A percentile compares a stretch with the other conserved stretches of the same genome.
Evolutionary conservation across 1,284 basidiomycete species (phyloP).

Genomic region (Paramarasmius palmivorus): DNA sequence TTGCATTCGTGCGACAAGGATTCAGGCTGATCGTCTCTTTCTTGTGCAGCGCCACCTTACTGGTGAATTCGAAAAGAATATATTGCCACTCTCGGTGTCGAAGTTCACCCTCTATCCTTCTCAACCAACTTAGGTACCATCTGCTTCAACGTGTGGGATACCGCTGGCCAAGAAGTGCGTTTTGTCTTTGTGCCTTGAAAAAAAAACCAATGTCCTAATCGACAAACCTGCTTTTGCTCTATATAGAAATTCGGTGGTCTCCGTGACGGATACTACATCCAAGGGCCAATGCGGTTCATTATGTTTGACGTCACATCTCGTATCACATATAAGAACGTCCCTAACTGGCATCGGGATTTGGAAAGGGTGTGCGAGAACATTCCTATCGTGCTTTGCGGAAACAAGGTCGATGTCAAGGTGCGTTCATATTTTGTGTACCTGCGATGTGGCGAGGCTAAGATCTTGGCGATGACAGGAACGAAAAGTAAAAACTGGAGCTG

Average conservation of each 20-base stretch:
- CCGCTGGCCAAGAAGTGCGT: conserved; percentile 87
- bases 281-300: conserved; percentile 99
- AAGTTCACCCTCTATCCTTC: conserved; percentile 97
- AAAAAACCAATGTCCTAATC: too few species aligned
- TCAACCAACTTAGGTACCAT: conserved; percentile 98
- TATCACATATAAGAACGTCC: conserved; percentile 99
- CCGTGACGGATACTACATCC: conserved; percentile 97
- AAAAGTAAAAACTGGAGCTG: conserved; percentile 98
- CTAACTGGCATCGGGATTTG: conserved; percentile 99
- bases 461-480: conserved; percentile 71
- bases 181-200: neutral
- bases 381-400: conserved; percentile 98
- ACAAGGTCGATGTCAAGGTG: conserved; percentile 99
- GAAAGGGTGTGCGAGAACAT: conserved; percentile 99
- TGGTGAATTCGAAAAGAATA: conserved; percentile 99
- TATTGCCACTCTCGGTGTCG: conserved; percentile 99
- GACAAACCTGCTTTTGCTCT: too few species aligned
- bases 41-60: conserved; percentile 89
- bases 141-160: conserved; percentile 99
- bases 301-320: conserved; percentile 99
- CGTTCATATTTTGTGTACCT: conserved; percentile 23
- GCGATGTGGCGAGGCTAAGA: conserved; percentile 3
- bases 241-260: conserved; percentile 91
- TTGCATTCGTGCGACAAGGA: conserved; percentile 31
- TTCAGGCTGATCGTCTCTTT: conserved; percentile 56